Evolutionary conservation across 139 green algal genomes (phyloP).

Genomic region (Choricystis sp.): DNA sequence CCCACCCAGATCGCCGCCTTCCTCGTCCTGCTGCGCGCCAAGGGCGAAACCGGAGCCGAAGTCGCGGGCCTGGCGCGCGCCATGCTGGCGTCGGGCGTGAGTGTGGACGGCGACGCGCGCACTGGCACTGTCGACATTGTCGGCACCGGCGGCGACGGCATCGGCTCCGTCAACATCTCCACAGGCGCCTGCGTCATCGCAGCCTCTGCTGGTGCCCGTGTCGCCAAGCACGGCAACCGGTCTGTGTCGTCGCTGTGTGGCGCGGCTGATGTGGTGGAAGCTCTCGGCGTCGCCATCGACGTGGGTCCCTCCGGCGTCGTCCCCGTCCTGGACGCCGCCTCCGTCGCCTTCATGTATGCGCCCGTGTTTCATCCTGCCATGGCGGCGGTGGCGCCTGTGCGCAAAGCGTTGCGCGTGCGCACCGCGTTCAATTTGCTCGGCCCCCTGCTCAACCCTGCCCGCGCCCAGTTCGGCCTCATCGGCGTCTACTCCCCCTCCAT

Average conservation of each 20-base stretch:
- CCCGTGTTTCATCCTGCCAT: constrained; percentile 69
- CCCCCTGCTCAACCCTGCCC: constrained; percentile 90
- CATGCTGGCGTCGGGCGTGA: constrained; percentile 46
- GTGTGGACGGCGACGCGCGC: constrained; percentile 34
- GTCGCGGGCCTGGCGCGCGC: constrained; percentile 77
- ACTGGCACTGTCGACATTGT: constrained; percentile 83
- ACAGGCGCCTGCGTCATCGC: constrained; percentile 86
- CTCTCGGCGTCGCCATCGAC: constrained; percentile 78
- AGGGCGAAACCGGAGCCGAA: constrained; percentile 91
- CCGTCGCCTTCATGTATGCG: constrained; percentile 96
- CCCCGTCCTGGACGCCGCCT: constrained; percentile 62
- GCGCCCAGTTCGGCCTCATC: constrained; percentile 69
- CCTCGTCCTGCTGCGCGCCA: constrained; percentile 85
- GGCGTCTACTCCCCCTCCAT: constrained; percentile 74
- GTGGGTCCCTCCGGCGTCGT: constrained; percentile 64
- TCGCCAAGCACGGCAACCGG: constrained; percentile 94
- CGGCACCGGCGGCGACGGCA: constrained; percentile 92
- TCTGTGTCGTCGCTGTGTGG: constrained; percentile 89
- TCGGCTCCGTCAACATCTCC: constrained; percentile 96
- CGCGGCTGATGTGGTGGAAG: constrained; percentile 80
- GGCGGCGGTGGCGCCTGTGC: constrained; percentile 18
- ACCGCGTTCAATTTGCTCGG: constrained; percentile 92
- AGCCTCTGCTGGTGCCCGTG: constrained; percentile 79
- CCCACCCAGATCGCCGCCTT: constrained; percentile 78
- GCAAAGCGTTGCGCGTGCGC: constrained; percentile 28